A percentile compares a stretch with the other conserved stretches of the same genome.
phyloP scores from a whole-genome alignment of 83 land plant genomes.

The Diphasiastrum complanatum region DNA sequence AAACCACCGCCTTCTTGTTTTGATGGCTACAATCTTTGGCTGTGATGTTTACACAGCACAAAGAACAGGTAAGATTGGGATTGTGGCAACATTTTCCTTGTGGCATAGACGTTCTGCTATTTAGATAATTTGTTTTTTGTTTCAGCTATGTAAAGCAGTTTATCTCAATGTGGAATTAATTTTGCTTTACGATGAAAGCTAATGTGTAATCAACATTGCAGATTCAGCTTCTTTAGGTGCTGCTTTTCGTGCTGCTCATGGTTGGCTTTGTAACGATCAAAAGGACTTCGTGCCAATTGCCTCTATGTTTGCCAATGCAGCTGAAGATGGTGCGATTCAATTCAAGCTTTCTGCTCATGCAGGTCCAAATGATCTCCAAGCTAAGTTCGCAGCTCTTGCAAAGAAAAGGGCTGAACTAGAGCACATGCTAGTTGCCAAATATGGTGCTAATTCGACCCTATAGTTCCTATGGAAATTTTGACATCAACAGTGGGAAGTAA shows the following conservation, averaged over 20 bases:
- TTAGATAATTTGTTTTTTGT: no score
- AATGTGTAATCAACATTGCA: constrained; percentile 20
- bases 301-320: constrained; percentile 5
- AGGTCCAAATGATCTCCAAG: constrained; percentile 9
- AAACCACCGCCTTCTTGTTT: constrained; percentile 50
- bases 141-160: background rate
- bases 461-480: no score
- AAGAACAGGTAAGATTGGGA: constrained; percentile 54
- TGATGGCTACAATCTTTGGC: constrained; percentile 76
- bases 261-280: constrained; percentile 33
- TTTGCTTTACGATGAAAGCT: background rate
- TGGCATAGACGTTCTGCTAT: background rate
- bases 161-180: background rate
- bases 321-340: constrained; percentile 11
- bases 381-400: constrained; percentile 10
- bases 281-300: constrained; percentile 22
- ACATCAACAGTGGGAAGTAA: no score
- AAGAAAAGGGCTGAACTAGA: constrained; percentile 16
- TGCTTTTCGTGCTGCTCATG: constrained; percentile 93
- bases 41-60: constrained; percentile 77
- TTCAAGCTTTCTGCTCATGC: constrained; percentile 12
- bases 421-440: constrained; percentile 18
- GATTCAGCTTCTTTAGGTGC: constrained; percentile 98
- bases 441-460: background rate
- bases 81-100: background rate